phyloP scores from a whole-genome alignment of 345 rosid species.

The Citropsis articulata region DNA sequence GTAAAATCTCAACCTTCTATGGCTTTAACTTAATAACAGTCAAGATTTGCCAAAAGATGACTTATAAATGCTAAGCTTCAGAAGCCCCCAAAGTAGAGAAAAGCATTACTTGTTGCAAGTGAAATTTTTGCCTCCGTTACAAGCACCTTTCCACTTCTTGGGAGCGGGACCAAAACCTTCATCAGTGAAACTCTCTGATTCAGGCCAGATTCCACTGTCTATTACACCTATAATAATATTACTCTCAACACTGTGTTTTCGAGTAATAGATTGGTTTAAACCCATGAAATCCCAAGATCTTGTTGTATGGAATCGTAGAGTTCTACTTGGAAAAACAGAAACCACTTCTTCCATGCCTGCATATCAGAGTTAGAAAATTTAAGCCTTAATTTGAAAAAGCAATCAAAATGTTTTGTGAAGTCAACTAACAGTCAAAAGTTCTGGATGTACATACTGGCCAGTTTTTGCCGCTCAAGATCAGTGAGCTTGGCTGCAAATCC shows the following conservation, averaged over 20 bases:
- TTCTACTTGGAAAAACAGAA: conserved; percentile 34
- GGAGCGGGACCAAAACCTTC: conserved; percentile 50
- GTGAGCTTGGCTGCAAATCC: conserved; percentile 49
- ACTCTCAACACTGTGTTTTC: conserved; percentile 2
- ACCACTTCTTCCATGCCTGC: conserved; percentile 25
- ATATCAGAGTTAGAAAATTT: background rate
- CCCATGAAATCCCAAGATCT: conserved; percentile 52
- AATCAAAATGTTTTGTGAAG: background rate
- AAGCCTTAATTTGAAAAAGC: no score
- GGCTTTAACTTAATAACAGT: background rate
- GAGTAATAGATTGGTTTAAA: conserved; percentile 6
- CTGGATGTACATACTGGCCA: conserved; percentile 25
- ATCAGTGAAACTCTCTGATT: conserved; percentile 41
- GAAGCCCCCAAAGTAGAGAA: background rate
- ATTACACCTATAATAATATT: conserved; percentile 34
- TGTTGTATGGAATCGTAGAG: conserved; percentile 28
- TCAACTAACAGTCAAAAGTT: no score
- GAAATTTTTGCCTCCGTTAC: conserved; percentile 35
- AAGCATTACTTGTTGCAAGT: conserved; percentile 48
- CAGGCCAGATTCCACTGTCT: conserved; percentile 44
- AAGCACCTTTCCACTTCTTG: conserved; percentile 44
- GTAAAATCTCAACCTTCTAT: background rate
- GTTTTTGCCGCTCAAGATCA: conserved; percentile 26
- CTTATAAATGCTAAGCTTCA: background rate
- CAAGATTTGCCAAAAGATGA: background rate